phyloP scores from a whole-genome alignment of 31 red algal genomes.

The Endocladia muricata region DNA sequence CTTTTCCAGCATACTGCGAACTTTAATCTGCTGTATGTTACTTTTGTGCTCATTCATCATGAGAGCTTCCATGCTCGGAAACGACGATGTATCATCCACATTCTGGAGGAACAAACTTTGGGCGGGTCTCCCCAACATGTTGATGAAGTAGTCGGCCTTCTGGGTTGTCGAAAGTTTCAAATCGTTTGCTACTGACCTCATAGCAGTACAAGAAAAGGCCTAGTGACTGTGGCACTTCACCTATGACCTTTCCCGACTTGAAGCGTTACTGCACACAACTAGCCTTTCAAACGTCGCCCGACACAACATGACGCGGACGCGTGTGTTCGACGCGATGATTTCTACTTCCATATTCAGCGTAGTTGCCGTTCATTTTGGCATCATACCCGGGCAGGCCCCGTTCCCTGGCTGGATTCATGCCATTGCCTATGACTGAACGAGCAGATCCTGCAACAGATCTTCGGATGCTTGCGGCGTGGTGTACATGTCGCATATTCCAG shows the following conservation, averaged over 20 bases:
- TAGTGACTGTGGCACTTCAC: conserved; percentile 1
- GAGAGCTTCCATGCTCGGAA: not conserved
- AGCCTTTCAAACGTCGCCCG: not conserved
- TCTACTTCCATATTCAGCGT: too few species aligned
- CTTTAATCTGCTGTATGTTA: not conserved
- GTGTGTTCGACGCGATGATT: too few species aligned
- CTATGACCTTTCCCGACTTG: not conserved
- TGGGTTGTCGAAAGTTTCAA: not conserved
- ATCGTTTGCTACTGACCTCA: conserved; percentile 1
- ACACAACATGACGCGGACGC: too few species aligned
- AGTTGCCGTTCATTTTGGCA: too few species aligned
- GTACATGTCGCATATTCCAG: too few species aligned
- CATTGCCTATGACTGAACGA: too few species aligned
- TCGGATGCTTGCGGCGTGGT: too few species aligned
- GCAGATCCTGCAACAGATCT: too few species aligned
- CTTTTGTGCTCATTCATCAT: conserved; percentile 26
- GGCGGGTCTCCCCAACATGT: not conserved
- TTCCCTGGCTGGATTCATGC: too few species aligned
- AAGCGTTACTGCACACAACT: not conserved
- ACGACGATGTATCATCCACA: not conserved
- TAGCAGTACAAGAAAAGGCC: conserved; percentile 3
- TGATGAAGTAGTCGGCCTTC: conserved; percentile 21
- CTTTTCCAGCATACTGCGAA: not conserved
- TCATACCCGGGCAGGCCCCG: too few species aligned
- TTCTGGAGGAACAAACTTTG: conserved; percentile 26